Conservation (phyloP, 176 grass and related monocot species). For the Carex scoparia region DNA sequence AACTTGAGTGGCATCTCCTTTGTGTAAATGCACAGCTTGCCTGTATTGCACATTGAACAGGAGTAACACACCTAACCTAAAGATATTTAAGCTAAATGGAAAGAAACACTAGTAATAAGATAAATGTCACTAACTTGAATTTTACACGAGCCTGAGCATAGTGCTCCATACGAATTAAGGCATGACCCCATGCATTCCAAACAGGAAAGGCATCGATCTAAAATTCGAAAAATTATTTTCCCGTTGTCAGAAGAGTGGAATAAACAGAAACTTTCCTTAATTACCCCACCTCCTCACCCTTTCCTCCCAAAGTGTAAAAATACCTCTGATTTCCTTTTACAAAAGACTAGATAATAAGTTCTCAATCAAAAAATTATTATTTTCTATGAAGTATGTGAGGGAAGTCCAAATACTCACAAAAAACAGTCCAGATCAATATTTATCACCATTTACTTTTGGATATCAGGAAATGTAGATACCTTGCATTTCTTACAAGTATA, state of each 20-base stretch:
- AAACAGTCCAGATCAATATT: neutral
- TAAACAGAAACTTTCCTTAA: neutral
- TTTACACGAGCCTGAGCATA: constrained; percentile 98
- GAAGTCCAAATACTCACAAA: neutral
- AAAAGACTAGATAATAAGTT: neutral
- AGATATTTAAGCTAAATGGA: neutral
- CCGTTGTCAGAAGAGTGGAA: neutral
- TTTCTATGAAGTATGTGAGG: neutral
- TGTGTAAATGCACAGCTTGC: constrained; percentile 94
- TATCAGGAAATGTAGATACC: constrained; percentile 34
- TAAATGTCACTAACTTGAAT: constrained; percentile 68
- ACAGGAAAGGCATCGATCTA: constrained; percentile 89
- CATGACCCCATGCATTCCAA: constrained; percentile 97
- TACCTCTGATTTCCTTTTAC: neutral
- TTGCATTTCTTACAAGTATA: constrained; percentile 99
- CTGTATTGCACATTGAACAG: constrained; percentile 39
- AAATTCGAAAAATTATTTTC: constrained; percentile 22
- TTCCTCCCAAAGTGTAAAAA: neutral
- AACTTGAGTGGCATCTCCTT: constrained; percentile 63
- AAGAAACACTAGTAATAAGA: constrained; percentile 3
- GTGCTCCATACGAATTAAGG: constrained; percentile 89
- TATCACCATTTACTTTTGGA: neutral
- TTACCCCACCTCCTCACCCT: neutral
- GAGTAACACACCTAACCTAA: constrained; percentile 10
- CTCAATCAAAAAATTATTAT: neutral